Base-by-base conservation (phyloP, 1,284 basidiomycete genomes). In the Tranzscheliella williamsii region DNA sequence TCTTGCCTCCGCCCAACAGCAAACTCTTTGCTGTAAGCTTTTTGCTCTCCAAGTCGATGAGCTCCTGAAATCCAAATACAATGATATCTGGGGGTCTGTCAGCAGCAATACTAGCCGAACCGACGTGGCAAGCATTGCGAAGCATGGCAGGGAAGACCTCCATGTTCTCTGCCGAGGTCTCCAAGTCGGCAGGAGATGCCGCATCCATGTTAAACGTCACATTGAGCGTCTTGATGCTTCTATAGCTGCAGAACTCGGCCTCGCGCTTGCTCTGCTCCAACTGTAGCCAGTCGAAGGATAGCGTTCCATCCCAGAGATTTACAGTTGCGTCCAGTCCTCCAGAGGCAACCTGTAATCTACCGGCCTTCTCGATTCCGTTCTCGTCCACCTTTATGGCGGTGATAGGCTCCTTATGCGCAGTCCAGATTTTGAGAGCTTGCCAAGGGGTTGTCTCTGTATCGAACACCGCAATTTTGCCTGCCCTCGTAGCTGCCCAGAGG, bases 121-220 rank as follows among this genome's bases (percentile, higher is more conserved):
- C 52, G 3, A 60, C 32, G 8, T 43, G 31, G 32, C 57, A 66
- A 1, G 63, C 62, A 20, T 52, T 70, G 37, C 67, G 53, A 31
- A 73, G 33, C 46, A 71, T 60, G 5, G 44, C 35, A 1, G 42
- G 41, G 34, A 73, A 67, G 9, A 73, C 49, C 27, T 67, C 63
- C 60, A 69, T 66, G 35, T 73, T 73, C 38, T 73, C 68, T 20
- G 54, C 54, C 24, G 51, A 42, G 36, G 53, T 47, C 33, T 73
- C 56, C 16, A 98, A 81, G 13, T 87, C 81, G 31, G 86, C 85
- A 0, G 93, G 93, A 58, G 87, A 86, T 3, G 87, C 86, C 1
- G 91, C 88, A 76, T 94, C 93, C 41, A 91, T 85, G 76, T 98
- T 98, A 91, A 90, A 98, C 0, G 91, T 88, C 31, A 91, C 84